A percentile compares a stretch with the other conserved stretches of the same genome.
These are phyloP conservation scores for Neonectria magnoliae DNA, from an alignment of 2,329 filamentous ascomycete genomes.

Conservation along the genomic window DNA sequence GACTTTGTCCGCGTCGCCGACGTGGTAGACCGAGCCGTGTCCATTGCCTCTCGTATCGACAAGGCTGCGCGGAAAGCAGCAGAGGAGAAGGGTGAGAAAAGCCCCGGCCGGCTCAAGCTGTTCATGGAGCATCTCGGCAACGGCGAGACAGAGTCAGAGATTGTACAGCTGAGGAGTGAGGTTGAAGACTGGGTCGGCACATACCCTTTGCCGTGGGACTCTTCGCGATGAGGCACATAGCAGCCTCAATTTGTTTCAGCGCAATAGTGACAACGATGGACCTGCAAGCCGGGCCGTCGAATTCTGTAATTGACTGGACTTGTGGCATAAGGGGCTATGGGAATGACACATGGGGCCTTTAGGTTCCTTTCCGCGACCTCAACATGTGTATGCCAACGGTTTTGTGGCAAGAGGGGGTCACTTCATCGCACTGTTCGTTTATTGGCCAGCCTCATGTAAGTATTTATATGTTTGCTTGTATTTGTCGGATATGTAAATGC, in stretches of 20 bases:
- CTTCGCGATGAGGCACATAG: conserved; percentile 41
- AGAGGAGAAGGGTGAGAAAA: conserved; percentile 73
- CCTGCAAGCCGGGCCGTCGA: background rate
- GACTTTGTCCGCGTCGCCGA: conserved; percentile 90
- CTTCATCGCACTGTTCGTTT: background rate
- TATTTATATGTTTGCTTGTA: background rate
- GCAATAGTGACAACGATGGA: conserved; percentile 1
- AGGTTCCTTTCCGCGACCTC: background rate
- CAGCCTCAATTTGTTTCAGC: background rate
- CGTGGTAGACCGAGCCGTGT: conserved; percentile 85
- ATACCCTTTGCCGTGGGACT: conserved; percentile 76
- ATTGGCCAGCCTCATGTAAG: background rate
- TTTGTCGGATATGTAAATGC: background rate
- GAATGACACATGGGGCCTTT: background rate
- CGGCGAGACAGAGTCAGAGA: conserved; percentile 74
- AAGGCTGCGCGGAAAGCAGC: conserved; percentile 76
- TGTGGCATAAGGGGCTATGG: conserved; percentile 3
- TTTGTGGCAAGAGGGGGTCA: background rate
- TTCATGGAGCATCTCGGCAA: conserved; percentile 76
- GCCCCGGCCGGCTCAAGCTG: conserved; percentile 69
- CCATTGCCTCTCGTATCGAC: conserved; percentile 80
- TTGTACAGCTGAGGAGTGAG: conserved; percentile 77
- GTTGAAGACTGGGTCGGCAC: conserved; percentile 83
- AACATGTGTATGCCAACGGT: background rate
- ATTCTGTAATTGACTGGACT: conserved; percentile 3